phyloP scores from a whole-genome alignment of 108 stramenopile genomes.

The Schizochytrium sp. region DNA sequence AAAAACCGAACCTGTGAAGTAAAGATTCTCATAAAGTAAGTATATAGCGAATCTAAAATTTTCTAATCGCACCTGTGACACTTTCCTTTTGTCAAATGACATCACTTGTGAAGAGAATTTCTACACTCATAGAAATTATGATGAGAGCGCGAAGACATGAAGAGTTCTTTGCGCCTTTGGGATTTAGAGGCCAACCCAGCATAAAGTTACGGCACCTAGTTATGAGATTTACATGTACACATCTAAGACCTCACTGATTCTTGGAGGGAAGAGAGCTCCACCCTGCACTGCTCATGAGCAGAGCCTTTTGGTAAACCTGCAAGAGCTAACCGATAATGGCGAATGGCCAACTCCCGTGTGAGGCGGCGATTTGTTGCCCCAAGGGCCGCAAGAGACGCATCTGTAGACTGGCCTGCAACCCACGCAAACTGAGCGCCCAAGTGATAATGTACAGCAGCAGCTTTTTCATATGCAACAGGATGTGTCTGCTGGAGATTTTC shows the following conservation, averaged over 20 bases:
- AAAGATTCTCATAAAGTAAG: no score
- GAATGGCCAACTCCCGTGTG: not conserved
- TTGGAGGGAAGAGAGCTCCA: not conserved
- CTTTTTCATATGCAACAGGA: constrained; percentile 7
- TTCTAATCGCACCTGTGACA: no score
- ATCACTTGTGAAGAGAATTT: no score
- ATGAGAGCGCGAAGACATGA: not conserved
- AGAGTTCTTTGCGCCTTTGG: not conserved
- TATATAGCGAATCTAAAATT: no score
- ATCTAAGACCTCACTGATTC: not conserved
- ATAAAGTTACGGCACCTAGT: not conserved
- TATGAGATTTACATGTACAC: not conserved
- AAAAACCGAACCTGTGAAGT: no score
- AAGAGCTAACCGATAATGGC: constrained; percentile 13
- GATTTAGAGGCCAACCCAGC: not conserved
- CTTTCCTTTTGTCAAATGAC: no score
- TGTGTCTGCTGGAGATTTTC: not conserved
- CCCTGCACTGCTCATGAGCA: not conserved
- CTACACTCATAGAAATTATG: not conserved
- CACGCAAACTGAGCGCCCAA: constrained; percentile 43
- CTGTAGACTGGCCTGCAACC: not conserved
- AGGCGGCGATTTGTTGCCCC: not conserved
- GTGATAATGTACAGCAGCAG: constrained; percentile 22
- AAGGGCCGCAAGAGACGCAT: not conserved
- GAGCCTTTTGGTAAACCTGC: not conserved